Percentiles rank a stretch among this genome's conserved stretches.
These are phyloP conservation scores for Berberis thunbergii DNA, from an alignment of 164 flowering plant genomes.

Conservation along the genomic window DNA sequence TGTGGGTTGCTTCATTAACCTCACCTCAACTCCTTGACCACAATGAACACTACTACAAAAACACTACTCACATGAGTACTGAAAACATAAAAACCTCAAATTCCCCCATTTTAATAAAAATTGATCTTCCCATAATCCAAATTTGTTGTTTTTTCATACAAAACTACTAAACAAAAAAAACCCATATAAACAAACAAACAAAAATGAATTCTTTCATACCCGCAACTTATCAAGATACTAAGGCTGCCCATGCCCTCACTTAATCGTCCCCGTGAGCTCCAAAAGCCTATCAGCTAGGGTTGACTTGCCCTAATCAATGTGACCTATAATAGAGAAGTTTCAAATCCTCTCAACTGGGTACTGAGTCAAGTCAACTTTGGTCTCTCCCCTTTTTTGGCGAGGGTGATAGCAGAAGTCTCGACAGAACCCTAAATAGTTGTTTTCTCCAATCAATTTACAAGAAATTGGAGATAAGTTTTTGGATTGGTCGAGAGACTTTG, in stretches of 20 bases:
- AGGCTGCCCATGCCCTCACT: slow-evolving; percentile 89
- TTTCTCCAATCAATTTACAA: slow-evolving; percentile 1
- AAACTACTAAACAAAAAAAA: neutral
- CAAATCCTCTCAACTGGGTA: slow-evolving; percentile 75
- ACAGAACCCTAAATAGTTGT: slow-evolving; percentile 8
- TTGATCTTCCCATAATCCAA: too few relatives aligned
- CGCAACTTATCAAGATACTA: slow-evolving; percentile 94
- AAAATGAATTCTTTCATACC: slow-evolving; percentile 25
- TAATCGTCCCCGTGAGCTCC: slow-evolving; percentile 95
- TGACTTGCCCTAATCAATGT: slow-evolving; percentile 94
- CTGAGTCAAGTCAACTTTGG: slow-evolving; percentile 47
- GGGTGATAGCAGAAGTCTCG: slow-evolving; percentile 41
- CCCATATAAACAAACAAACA: neutral
- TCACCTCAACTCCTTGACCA: too few relatives aligned
- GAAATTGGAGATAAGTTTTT: neutral
- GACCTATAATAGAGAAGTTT: slow-evolving; percentile 93
- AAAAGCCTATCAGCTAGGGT: slow-evolving; percentile 90
- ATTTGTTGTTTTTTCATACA: neutral
- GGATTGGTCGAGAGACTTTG: too few relatives aligned
- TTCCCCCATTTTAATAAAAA: too few relatives aligned
- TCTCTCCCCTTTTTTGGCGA: slow-evolving; percentile 31
- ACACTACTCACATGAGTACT: too few relatives aligned
- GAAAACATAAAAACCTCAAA: too few relatives aligned
- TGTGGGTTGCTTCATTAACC: too few relatives aligned
- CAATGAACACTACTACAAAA: too few relatives aligned